phyloP scores from a whole-genome alignment of 495 filamentous ascomycete species.

The Penicillium daleae region DNA sequence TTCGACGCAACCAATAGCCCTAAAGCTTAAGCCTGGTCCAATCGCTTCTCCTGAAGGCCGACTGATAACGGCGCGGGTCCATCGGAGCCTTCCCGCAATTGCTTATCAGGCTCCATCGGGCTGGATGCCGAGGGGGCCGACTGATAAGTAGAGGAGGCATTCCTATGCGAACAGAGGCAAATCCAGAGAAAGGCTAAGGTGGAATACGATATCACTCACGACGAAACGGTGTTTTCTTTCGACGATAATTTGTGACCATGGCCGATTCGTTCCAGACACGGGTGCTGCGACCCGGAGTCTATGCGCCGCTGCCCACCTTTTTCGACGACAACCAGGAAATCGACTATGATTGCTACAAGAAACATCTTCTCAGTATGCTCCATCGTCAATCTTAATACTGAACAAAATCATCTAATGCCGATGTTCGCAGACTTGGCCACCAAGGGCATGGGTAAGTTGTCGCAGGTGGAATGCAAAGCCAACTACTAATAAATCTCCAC shows the following conservation, averaged over 20 bases:
- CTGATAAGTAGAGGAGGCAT: not conserved
- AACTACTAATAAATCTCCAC: not conserved
- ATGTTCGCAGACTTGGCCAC: conserved; percentile 19
- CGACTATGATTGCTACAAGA: conserved; percentile 27
- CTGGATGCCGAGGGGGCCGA: conserved; percentile 20
- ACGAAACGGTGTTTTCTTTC: not conserved
- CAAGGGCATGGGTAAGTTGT: conserved; percentile 25
- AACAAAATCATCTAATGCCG: not conserved
- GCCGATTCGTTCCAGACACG: conserved; percentile 10
- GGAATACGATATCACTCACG: not conserved
- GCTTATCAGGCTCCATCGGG: conserved; percentile 14
- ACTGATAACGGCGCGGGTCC: conserved; percentile 16
- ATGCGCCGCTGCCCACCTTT: conserved; percentile 27
- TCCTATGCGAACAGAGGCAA: not conserved
- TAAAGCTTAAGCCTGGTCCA: not conserved
- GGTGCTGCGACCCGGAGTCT: conserved; percentile 23
- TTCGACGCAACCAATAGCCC: not conserved
- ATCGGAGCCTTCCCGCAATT: conserved; percentile 19
- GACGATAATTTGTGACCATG: conserved; percentile 7
- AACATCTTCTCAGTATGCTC: conserved; percentile 24
- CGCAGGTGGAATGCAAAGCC: not conserved
- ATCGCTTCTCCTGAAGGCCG: not conserved
- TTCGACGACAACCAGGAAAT: conserved; percentile 29
- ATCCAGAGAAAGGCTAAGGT: too few relatives aligned
- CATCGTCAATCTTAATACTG: not conserved